A percentile compares a stretch with the other conserved stretches of the same genome.
phyloP scores from a whole-genome alignment of 1,284 basidiomycete genomes.

The Ustilago trichophora region DNA sequence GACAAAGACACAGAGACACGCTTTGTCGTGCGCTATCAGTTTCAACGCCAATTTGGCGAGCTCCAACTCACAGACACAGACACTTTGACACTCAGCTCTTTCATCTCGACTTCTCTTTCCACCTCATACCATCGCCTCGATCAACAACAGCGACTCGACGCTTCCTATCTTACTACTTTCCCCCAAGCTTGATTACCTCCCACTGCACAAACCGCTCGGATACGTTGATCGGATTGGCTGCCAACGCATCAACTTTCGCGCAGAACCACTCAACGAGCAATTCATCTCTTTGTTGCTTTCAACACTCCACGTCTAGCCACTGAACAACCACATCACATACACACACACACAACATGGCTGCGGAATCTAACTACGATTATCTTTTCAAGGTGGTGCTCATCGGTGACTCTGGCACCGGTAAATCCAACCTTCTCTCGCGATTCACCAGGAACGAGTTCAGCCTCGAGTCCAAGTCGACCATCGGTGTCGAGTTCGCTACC shows the following conservation, averaged over 20 bases:
- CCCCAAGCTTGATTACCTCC: no score
- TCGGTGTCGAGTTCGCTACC: constrained; percentile 98
- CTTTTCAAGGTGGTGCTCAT: constrained; percentile 77
- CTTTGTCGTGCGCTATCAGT: not conserved
- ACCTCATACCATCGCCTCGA: no score
- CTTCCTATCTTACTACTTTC: no score
- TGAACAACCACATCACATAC: not conserved
- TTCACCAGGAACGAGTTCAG: constrained; percentile 99
- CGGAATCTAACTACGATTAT: constrained; percentile 65
- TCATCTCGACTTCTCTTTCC: no score
- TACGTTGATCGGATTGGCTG: no score
- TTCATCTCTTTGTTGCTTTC: no score
- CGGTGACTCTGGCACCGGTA: constrained; percentile 98
- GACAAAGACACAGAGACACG: no score
- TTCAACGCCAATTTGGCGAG: not conserved
- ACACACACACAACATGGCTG: constrained; percentile 55
- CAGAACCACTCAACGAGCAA: no score
- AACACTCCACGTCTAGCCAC: no score
- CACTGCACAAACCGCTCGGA: no score
- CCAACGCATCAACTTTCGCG: no score
- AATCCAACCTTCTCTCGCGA: constrained; percentile 73
- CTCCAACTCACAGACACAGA: not conserved
- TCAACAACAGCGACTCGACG: not conserved
- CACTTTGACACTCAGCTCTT: no score
- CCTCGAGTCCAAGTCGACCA: constrained; percentile 91